Evolutionary conservation across 1,139 yeast species (phyloP).

Genomic region (Chernovozyma aurita): DNA sequence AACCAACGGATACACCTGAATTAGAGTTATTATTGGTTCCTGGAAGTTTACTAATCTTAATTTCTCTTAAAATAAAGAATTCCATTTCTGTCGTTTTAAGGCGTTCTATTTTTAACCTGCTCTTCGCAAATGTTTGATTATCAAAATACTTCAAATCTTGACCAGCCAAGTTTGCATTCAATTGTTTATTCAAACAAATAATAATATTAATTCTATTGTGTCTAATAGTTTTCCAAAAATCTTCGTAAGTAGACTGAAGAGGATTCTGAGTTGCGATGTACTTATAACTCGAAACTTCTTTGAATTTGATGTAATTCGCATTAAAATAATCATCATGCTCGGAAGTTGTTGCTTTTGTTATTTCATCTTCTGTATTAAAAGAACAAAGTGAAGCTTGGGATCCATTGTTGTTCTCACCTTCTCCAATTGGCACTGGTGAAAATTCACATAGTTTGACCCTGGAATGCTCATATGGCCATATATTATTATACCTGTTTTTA

Average conservation of each 20-base stretch:
- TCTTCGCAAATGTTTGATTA: conserved; percentile 14
- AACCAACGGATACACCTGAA: not conserved
- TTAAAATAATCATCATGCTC: conserved; percentile 38
- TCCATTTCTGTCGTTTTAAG: conserved; percentile 9
- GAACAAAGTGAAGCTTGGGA: not conserved
- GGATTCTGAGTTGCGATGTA: conserved; percentile 48
- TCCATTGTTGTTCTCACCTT: not conserved
- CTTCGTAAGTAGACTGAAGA: conserved; percentile 33
- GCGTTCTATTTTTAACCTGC: conserved; percentile 12
- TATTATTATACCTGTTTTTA: conserved; percentile 42
- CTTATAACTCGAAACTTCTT: conserved; percentile 16
- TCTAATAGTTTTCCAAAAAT: conserved; percentile 44
- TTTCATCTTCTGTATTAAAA: not conserved
- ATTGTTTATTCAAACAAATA: conserved; percentile 58
- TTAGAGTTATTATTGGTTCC: not conserved
- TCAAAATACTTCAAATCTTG: conserved; percentile 18
- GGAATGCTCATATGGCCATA: conserved; percentile 46
- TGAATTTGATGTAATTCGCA: conserved; percentile 32
- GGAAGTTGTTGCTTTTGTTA: conserved; percentile 6
- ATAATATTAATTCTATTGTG: conserved; percentile 59
- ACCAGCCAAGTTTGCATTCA: conserved; percentile 9
- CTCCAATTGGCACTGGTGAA: conserved; percentile 3
- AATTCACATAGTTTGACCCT: conserved; percentile 29
- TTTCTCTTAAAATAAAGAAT: conserved; percentile 18
- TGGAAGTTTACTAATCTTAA: conserved; percentile 10